These are phyloP conservation scores for Eimeria maxima DNA, from an alignment of 169 alveolate genomes.

Conservation along the genomic window DNA sequence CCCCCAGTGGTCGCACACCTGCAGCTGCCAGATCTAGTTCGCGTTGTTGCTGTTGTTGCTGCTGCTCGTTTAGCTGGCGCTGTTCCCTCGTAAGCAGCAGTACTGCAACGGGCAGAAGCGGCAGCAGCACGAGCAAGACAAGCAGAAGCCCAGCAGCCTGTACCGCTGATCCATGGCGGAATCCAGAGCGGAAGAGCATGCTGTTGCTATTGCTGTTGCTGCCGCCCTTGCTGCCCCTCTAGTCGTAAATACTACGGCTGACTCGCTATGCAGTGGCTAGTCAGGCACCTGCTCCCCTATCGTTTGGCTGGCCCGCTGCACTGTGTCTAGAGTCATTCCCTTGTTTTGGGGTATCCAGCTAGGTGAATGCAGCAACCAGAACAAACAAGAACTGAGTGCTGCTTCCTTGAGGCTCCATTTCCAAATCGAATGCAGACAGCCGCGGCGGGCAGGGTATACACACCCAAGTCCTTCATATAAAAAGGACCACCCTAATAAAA, in stretches of 20 bases:
- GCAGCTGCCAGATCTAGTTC: conserved; percentile 69
- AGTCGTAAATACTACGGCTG: background rate
- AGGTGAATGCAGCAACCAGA: conserved; percentile 14
- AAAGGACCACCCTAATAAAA: background rate
- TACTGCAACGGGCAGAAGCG: conserved; percentile 78
- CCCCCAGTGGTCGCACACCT: conserved; percentile 71
- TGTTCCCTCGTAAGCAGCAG: conserved; percentile 73
- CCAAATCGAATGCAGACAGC: conserved; percentile 25
- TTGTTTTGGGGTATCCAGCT: background rate
- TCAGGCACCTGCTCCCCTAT: conserved; percentile 39
- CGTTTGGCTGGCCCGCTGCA: conserved; percentile 1
- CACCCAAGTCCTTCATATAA: background rate
- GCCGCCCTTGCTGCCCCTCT: background rate
- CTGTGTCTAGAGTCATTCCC: conserved; percentile 8
- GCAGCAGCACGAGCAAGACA: conserved; percentile 64
- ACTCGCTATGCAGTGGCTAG: background rate
- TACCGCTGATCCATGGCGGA: conserved; percentile 80
- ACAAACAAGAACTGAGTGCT: background rate
- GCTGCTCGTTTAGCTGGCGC: conserved; percentile 70
- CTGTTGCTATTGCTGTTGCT: conserved; percentile 70
- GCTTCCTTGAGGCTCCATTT: conserved; percentile 54
- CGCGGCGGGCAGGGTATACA: background rate
- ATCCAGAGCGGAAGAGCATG: conserved; percentile 79
- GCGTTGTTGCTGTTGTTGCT: conserved; percentile 71
- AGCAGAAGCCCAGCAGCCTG: conserved; percentile 79